Percentiles rank a stretch among this genome's conserved stretches.
phyloP scores from a whole-genome alignment of 164 flowering plant species.

The Aristolochia contorta region DNA sequence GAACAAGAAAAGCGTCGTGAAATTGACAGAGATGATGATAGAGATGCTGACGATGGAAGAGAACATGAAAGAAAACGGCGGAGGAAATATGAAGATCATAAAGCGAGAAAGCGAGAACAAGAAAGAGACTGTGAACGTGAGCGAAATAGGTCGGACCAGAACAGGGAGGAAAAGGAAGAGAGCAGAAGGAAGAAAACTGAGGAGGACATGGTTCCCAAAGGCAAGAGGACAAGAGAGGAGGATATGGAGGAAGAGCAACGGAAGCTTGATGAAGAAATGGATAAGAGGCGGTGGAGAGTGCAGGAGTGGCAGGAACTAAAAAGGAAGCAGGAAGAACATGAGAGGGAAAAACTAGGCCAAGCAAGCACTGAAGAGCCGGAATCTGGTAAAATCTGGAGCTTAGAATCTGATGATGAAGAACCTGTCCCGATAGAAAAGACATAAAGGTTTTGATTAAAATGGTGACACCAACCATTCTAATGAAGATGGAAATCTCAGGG shows the following conservation, averaged over 20 bases:
- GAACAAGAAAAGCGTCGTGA: conserved; percentile 29
- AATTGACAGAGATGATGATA: conserved; percentile 35
- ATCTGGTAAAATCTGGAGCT: conserved; percentile 84
- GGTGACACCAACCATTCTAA: conserved; percentile 22
- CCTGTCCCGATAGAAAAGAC: conserved; percentile 22
- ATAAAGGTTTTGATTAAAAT: conserved; percentile 37
- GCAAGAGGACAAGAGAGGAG: conserved; percentile 46
- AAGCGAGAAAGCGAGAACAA: conserved; percentile 14
- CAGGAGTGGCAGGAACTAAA: conserved; percentile 94
- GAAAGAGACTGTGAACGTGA: conserved; percentile 14
- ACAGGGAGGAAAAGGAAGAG: conserved; percentile 48
- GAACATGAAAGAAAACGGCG: conserved; percentile 45
- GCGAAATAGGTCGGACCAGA: conserved; percentile 38
- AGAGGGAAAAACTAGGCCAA: conserved; percentile 55
- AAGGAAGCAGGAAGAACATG: conserved; percentile 80
- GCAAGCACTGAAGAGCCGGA: conserved; percentile 34
- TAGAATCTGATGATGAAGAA: conserved; percentile 93
- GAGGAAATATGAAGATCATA: conserved; percentile 41
- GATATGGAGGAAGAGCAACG: conserved; percentile 76
- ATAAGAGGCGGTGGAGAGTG: conserved; percentile 88
- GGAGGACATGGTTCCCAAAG: conserved; percentile 30
- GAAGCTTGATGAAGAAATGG: conserved; percentile 85
- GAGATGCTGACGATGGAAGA: conserved; percentile 35
- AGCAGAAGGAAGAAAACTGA: conserved; percentile 30
- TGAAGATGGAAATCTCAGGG: conserved; percentile 34